These are phyloP conservation scores for Dillenia suffruticosa DNA, from an alignment of 164 flowering plant species.

Conservation along the genomic window DNA sequence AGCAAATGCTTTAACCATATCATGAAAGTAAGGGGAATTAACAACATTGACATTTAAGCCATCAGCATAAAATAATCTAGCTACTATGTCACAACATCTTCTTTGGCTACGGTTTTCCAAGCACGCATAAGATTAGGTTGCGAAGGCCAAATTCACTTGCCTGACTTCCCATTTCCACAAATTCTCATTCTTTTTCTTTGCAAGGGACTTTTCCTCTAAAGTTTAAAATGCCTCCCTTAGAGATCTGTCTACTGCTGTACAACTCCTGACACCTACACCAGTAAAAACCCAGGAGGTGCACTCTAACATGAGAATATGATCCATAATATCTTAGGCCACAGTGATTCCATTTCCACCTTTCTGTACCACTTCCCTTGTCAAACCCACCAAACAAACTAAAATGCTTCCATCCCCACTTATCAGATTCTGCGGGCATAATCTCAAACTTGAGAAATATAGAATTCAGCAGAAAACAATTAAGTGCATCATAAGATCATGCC, in stretches of 20 bases:
- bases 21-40: constrained; percentile 32
- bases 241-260: constrained; percentile 36
- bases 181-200: constrained; percentile 29
- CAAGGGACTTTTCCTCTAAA: constrained; percentile 30
- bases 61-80: constrained; percentile 36
- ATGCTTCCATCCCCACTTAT: constrained; percentile 47
- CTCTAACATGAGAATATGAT: constrained; percentile 45
- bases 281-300: constrained; percentile 42
- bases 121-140: constrained; percentile 10
- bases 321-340: constrained; percentile 39
- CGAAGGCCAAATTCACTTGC: constrained; percentile 20
- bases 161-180: constrained; percentile 20
- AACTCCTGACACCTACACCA: constrained; percentile 40
- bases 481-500: too few relatives aligned
- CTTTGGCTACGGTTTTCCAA: constrained; percentile 21
- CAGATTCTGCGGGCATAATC: constrained; percentile 34
- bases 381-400: constrained; percentile 40
- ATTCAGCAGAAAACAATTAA: too few relatives aligned
- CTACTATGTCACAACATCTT: constrained; percentile 37
- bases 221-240: constrained; percentile 33
- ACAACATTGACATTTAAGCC: constrained; percentile 22
- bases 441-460: too few relatives aligned
- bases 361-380: constrained; percentile 38
- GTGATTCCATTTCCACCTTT: constrained; percentile 44
- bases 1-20: constrained; percentile 33